Conservation (phyloP, 164 flowering plant genomes). For the Piper betle region DNA sequence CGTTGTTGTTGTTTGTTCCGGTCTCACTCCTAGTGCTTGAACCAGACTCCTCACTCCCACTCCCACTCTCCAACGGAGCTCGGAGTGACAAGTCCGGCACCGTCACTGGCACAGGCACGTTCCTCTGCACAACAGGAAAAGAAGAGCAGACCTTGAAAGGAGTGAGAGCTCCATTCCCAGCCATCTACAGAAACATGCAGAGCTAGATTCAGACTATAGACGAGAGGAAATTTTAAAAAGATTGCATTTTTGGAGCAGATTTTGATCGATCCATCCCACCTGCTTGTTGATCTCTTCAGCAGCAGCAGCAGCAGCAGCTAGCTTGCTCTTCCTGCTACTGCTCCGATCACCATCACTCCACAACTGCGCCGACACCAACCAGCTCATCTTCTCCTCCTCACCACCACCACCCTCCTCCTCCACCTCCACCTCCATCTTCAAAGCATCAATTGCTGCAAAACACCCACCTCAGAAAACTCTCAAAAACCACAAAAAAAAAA, state of each 20-base stretch:
- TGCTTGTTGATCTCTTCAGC: constrained; percentile 12
- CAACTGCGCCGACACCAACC: constrained; percentile 83
- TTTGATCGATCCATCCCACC: background rate
- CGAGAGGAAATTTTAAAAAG: background rate
- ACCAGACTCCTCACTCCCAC: constrained; percentile 18
- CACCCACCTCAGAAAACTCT: background rate
- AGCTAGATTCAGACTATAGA: background rate
- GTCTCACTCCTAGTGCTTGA: constrained; percentile 16
- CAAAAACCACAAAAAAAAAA: no score
- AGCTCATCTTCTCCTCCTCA: constrained; percentile 51
- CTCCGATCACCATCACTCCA: constrained; percentile 27
- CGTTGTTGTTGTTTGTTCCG: background rate
- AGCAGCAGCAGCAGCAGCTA: no score
- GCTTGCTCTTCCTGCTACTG: constrained; percentile 6
- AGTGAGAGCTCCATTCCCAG: constrained; percentile 21
- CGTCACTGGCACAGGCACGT: no score
- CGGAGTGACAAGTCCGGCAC: constrained; percentile 34
- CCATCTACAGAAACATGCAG: no score
- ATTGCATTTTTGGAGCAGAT: background rate
- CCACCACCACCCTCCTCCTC: no score
- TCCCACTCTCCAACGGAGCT: constrained; percentile 30
- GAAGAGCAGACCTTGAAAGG: constrained; percentile 18
- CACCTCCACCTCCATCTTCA: constrained; percentile 9
- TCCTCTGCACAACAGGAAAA: constrained; percentile 23
- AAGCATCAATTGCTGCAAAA: constrained; percentile 10